These are phyloP conservation scores for Jatropha multifida DNA, from an alignment of 441 rosid genomes.

Conservation along the genomic window DNA sequence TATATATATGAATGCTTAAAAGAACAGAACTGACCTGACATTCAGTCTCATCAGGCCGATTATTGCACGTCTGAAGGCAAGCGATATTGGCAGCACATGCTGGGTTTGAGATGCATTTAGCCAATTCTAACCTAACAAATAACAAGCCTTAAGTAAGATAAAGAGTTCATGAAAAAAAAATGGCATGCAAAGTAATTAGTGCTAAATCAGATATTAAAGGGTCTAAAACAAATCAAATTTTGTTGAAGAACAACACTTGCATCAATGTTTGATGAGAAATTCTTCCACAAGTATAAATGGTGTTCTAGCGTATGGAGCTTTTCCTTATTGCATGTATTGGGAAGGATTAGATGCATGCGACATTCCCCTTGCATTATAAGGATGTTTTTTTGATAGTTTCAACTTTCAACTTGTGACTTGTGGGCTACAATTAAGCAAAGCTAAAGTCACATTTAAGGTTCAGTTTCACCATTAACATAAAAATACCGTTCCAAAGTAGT, in stretches of 20 bases:
- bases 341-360: background rate
- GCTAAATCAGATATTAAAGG: background rate
- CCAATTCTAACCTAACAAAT: conserved; percentile 76
- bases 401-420: background rate
- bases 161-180: background rate
- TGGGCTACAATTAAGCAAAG: background rate
- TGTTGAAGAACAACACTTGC: background rate
- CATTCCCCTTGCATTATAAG: no score
- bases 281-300: background rate
- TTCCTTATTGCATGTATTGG: background rate
- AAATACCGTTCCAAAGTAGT: background rate
- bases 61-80: conserved; percentile 94
- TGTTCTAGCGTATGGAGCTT: background rate
- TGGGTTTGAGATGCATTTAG: conserved; percentile 87
- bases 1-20: background rate
- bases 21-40: conserved; percentile 68
- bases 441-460: background rate
- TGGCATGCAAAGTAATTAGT: background rate
- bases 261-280: background rate
- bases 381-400: background rate
- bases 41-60: conserved; percentile 93
- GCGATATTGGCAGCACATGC: conserved; percentile 89
- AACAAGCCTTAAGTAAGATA: conserved; percentile 9
- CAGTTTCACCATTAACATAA: background rate
- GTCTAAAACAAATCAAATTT: no score